Base-by-base conservation (phyloP, 805 yeast species). In the Zygoascus biomembranicola region DNA sequence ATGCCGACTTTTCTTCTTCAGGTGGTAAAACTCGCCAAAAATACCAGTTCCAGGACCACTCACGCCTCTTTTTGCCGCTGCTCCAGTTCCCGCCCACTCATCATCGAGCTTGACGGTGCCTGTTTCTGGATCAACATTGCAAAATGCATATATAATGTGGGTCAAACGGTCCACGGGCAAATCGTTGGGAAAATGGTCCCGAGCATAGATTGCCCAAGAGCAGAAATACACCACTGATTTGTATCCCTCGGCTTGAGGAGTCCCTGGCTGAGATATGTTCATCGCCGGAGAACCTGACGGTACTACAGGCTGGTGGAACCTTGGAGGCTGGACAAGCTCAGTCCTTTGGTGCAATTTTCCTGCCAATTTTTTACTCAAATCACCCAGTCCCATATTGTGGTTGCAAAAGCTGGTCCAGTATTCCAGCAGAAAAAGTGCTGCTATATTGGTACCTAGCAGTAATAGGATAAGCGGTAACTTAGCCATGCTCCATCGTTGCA, bases 131-230 rank as follows among this genome's bases (percentile, higher is more conserved):
- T 83, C 79, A 4, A 90, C 75, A 35, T 77, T 70, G 49, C 87
- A 73, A 66, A 92, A 92, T 0, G 97, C 86, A 66, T 86, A 94
- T 62, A 83, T 82, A 1, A 94, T 66, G 57, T 87, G 86, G 18
- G 95, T 80, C 0, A 86, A 64, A 10, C 66, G 60, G 0, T 74
- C 65, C 1, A 77, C 66, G 1, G 90, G 87, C 5, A 90, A 77
- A 52, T 85, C 82, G 19, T 69, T 68, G 1, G 86, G 94, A 51
- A 67, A 70, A 67, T 77, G 87, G 57, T 69, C 69, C 55, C 86
- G 74, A 31, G 68, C 74, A 62, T 88, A 87, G 16, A 84, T 80
- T 0, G 85, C 75, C 92, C 92, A 86, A 46, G 59, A 60, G 58
- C 64, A 61, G 50, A 59, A 61, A 42, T 61, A 61, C 28, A 58